These are phyloP conservation scores for Leucaena leucocephala DNA, from an alignment of 306 rosid species.

Conservation along the genomic window DNA sequence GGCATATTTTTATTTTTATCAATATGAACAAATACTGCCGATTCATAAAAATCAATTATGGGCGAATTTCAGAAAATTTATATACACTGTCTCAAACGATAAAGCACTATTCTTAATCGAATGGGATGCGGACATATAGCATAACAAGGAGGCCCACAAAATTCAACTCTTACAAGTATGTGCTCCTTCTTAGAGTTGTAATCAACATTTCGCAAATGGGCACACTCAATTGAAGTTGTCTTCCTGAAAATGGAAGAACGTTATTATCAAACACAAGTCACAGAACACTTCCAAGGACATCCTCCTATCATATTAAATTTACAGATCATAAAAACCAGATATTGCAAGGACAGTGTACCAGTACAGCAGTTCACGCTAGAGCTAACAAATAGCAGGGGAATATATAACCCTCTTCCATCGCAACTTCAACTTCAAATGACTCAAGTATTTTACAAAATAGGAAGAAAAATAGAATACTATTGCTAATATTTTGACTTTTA, in stretches of 20 bases:
- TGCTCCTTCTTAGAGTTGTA: conserved; percentile 73
- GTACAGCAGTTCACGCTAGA: conserved; percentile 25
- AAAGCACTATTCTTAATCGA: conserved; percentile 13
- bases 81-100: not conserved
- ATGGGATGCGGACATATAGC: conserved; percentile 15
- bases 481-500: conserved; percentile 17
- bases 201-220: conserved; percentile 78
- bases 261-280: conserved; percentile 29
- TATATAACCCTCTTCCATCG: conserved; percentile 18
- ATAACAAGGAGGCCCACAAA: conserved; percentile 22
- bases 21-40: conserved; percentile 5
- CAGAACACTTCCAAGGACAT: conserved; percentile 25
- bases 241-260: conserved; percentile 67
- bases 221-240: conserved; percentile 72
- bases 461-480: not conserved
- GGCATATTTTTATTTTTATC: conserved; percentile 32
- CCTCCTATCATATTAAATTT: not conserved
- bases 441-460: conserved; percentile 11
- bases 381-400: conserved; percentile 20
- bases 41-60: not conserved
- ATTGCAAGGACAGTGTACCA: not conserved
- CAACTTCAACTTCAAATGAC: conserved; percentile 6
- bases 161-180: conserved; percentile 70
- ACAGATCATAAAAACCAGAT: not conserved
- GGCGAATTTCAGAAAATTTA: conserved; percentile 25